Conservation (phyloP, 371 early-diverging fungal genomes). For the Polyrhizophydium stewartii region DNA sequence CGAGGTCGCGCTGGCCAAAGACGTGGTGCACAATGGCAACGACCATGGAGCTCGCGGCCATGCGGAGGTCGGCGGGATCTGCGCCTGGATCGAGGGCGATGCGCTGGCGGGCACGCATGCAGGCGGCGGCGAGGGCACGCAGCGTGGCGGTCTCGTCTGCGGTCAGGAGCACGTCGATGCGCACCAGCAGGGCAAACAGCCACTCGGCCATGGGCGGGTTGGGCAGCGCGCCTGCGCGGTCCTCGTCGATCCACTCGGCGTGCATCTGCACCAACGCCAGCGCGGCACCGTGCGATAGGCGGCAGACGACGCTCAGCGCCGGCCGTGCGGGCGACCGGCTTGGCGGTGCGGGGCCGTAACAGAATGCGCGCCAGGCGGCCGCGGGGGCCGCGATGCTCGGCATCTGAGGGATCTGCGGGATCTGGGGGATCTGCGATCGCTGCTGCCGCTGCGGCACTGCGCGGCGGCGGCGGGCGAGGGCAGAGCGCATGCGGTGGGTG, state of each 20-base stretch:
- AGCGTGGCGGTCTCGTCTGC: slow-evolving; percentile 11
- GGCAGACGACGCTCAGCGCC: neutral
- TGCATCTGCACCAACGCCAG: neutral
- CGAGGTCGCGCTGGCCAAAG: slow-evolving; percentile 20
- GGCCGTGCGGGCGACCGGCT: too few relatives aligned
- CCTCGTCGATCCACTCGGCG: neutral
- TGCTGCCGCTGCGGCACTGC: too few relatives aligned
- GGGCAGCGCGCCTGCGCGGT: neutral
- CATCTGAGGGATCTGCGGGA: too few relatives aligned
- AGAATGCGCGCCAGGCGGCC: neutral
- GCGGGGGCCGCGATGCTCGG: neutral
- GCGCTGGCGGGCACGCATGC: slow-evolving; percentile 8
- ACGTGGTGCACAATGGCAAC: slow-evolving; percentile 10
- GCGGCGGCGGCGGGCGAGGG: too few relatives aligned
- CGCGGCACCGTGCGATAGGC: neutral
- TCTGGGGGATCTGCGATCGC: too few relatives aligned
- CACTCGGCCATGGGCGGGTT: slow-evolving; percentile 7
- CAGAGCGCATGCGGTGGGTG: too few relatives aligned
- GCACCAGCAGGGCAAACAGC: slow-evolving; percentile 16
- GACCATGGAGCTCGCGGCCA: slow-evolving; percentile 6
- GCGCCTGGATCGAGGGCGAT: slow-evolving; percentile 22
- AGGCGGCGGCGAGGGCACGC: slow-evolving; percentile 10
- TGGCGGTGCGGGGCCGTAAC: neutral
- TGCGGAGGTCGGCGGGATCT: neutral
- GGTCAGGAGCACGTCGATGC: slow-evolving; percentile 12